Evolutionary conservation across 352 stramenopile species (phyloP).

Genomic region (Peronospora farinosa): DNA sequence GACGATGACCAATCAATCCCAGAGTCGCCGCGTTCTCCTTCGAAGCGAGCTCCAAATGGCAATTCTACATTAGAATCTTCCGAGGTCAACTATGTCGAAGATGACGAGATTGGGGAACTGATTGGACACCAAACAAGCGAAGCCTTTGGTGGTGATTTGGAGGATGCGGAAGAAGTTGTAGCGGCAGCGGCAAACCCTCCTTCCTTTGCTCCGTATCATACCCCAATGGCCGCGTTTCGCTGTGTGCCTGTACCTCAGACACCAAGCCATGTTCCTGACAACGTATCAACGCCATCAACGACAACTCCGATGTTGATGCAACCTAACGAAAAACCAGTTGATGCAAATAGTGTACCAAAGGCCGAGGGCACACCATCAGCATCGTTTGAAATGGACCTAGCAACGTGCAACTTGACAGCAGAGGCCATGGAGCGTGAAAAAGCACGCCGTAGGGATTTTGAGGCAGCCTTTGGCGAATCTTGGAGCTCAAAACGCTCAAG

Average conservation of each 20-base stretch:
- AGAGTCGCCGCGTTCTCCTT: slow-evolving; percentile 52
- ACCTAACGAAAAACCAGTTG: slow-evolving; percentile 8
- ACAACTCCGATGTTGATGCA: slow-evolving; percentile 25
- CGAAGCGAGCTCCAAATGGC: slow-evolving; percentile 28
- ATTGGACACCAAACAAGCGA: slow-evolving; percentile 67
- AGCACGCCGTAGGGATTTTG: slow-evolving; percentile 67
- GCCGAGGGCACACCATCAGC: slow-evolving; percentile 12
- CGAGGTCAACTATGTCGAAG: slow-evolving; percentile 65
- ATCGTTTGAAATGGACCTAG: slow-evolving; percentile 56
- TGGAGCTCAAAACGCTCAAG: slow-evolving; percentile 92
- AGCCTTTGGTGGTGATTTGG: slow-evolving; percentile 33
- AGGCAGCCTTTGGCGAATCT: slow-evolving; percentile 91
- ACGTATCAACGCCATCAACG: slow-evolving; percentile 50
- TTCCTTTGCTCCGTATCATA: slow-evolving; percentile 9
- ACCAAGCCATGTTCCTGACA: slow-evolving; percentile 49
- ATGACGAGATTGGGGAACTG: slow-evolving; percentile 70
- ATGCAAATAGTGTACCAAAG: slow-evolving; percentile 8
- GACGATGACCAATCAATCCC: slow-evolving; percentile 35
- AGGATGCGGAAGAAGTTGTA: slow-evolving; percentile 30
- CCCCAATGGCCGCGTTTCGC: slow-evolving; percentile 13
- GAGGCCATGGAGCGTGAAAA: slow-evolving; percentile 80
- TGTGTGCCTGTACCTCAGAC: slow-evolving; percentile 50
- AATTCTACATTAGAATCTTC: slow-evolving; percentile 38
- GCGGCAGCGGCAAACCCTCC: slow-evolving; percentile 9
- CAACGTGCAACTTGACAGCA: slow-evolving; percentile 49